Base-by-base conservation (phyloP, 2,329 filamentous ascomycete genomes). In the Ambrosiella beaveri region DNA sequence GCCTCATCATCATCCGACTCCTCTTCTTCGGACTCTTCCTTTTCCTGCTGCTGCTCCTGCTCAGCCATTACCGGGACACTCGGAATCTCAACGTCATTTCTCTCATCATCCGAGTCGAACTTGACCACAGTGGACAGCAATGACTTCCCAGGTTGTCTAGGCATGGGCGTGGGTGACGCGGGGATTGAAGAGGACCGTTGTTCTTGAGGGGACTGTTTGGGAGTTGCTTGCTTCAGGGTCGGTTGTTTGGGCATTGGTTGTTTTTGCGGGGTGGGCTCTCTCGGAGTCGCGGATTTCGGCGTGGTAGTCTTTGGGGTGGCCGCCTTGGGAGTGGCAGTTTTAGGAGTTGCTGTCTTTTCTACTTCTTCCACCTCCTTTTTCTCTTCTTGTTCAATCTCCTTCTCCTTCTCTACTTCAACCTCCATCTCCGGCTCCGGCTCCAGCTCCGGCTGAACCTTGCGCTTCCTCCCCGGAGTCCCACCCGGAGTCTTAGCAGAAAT, bases 1-100 rank as follows among this genome's bases (percentile, higher is more conserved):
- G 77, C 77, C 53, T 75, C 77, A 56, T 80, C 77, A 56, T 80
- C 77, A 49, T 78, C 75, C 47, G 73, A 74, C 9, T 71, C 70
- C 2, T 73, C 71, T 1, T 70, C 70, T 36, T 50, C 44, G 9
- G 7, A 40, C 7, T 54, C 52, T 11, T 19, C 17, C 8, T 54
- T 27, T 36, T 54, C 37, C n/a, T 54, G 27, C 13, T 12, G 15
- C 8, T 36, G 12, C 19, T 52, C 50, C 9, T 52, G 6, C 8
- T 13, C 36, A 11, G 35, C 19, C 6, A 6, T n/a, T 13, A 39
- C 40, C 40, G 15, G 56, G 56, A 11, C 11, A 27, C 5, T 19
- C 7, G 40, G 15, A 12, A 19, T 17, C 8, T 35, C 1, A 13
- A 49, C 36, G 44, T 52, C 38, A 8, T 56, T 37, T 9, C 36